Base-by-base conservation (phyloP, 2,329 filamentous ascomycete genomes). In the Penicillium freii region DNA sequence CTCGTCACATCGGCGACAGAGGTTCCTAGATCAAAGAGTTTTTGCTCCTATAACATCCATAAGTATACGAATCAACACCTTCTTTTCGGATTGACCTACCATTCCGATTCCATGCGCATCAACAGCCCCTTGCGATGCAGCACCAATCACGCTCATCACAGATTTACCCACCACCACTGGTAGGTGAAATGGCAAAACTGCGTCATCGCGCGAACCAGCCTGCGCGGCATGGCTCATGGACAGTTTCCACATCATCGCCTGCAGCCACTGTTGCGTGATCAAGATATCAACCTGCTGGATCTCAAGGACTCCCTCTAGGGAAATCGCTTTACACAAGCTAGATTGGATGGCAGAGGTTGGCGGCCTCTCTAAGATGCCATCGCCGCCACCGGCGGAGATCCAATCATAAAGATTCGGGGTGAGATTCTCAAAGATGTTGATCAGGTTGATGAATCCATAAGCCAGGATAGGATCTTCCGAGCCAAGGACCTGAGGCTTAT, bases 81-180 rank as follows among this genome's bases (percentile, higher is more conserved):
- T 34, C n/a, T 38, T 36, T 34, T 21, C 25, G 19, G 31, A 13
- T n/a, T 23, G 21, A 78, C 85, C 72, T 77, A 90, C 88, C 73
- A 95, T 77, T 52, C 88, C 88, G 39, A 90, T 85, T 29, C 88
- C 88, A 62, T 93, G 82, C 2, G 92, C 79, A 62, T 93, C 90
- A 73, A 91, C 87, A 34, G 87, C 86, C 57, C 87, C 84, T 51
- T 87, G 86, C 0, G 89, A 89, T 66, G 94, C 91, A 53, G 88
- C 85, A 2, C 86, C 84, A 5, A 89, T 87, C 74, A 92, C 85
- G 9, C 82, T 82, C 62, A 84, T 78, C 15, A 90, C 69, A 53
- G 90, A 86, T 51, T 84, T 81, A 0, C 86, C 81, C 58, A 89
- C 81, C 53, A 86, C 78, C 11, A 87, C 79, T 1, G 87, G 84